Evolutionary conservation across 2,329 filamentous ascomycete species (phyloP).

Genomic region (Alternaria triticina): DNA sequence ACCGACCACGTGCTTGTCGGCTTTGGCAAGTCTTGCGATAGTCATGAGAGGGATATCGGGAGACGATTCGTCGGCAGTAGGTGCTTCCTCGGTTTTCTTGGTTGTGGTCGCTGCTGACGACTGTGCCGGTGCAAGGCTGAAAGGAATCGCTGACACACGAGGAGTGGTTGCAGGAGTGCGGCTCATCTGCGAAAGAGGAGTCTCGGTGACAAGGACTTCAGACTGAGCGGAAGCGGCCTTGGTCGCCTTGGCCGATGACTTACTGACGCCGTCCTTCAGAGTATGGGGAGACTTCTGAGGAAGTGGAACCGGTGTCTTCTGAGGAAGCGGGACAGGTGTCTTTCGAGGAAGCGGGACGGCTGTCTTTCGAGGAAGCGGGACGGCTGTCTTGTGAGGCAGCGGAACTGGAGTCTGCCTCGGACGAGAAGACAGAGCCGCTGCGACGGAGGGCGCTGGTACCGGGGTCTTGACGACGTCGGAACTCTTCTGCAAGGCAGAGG

Average conservation of each 20-base stretch:
- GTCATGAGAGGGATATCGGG: not conserved
- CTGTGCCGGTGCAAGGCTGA: conserved; percentile 7
- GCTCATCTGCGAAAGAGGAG: conserved; percentile 18
- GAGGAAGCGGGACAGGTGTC: not conserved
- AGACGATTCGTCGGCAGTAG: not conserved
- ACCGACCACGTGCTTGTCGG: not conserved
- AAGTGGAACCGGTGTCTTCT: conserved; percentile 11
- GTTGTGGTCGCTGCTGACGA: not conserved
- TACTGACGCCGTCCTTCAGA: not conserved
- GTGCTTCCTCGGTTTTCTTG: conserved; percentile 3
- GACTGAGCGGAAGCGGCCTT: not conserved
- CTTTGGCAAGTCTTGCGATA: not conserved
- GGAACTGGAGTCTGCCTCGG: conserved; percentile 13
- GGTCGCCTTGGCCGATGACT: not conserved
- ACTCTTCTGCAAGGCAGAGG: not conserved
- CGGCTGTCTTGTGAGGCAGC: not conserved
- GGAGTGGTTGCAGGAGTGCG: not conserved
- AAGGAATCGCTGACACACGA: conserved; percentile 18
- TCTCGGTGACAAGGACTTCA: conserved; percentile 18
- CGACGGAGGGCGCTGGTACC: not conserved
- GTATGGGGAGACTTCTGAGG: not conserved
- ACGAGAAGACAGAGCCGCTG: not conserved
- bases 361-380: not conserved
- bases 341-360: not conserved
- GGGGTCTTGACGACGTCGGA: not conserved